Base-by-base conservation (phyloP, 2,329 filamentous ascomycete genomes). In the Xylaria sp. region DNA sequence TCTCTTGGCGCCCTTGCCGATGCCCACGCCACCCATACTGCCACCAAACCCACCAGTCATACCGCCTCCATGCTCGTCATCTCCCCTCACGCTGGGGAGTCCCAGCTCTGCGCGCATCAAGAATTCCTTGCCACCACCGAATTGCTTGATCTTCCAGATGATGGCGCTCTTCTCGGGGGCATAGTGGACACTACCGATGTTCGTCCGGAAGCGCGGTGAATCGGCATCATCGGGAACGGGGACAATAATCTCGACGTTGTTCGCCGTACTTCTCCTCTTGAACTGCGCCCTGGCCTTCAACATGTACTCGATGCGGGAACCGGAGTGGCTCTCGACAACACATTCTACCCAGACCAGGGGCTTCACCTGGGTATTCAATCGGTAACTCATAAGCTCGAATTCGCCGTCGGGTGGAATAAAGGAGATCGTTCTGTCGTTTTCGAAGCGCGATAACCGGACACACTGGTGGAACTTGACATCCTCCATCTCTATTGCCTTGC, bases 141-240 rank as follows among this genome's bases (percentile, higher is more conserved):
- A 99, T 71, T 99, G 94, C 81, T 99, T 99, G 75, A 99, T 99
- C 81, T 99, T 99, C 94, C 94, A 99, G 54, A 99, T 90, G 68
- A 99, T 99, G 60, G 93, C 93, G 64, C 91, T 95, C 72, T 96
- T 93, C 76, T 99, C 94, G 0, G 94, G 94, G 3, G 93, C 93
- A 73, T 99, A 99, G 77, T 99, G 94, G 10, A 99, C 94, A 35
- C 89, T 91, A 58, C 94, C 94, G 63, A 99, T 95, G 73, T 97
- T 99, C 42, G 94, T 99, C 56, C 94, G 86, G 84, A 99, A 99
- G 50, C 94, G 87, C 9, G 94, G 94, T 1, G 90, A 91, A 75
- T 99, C 94, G 63, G 94, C 94, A 73, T 99, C 94, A 73, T 99
- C 94, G 19, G 94, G 94, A 2, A 99, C 94, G 1, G 94, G 94